phyloP scores from a whole-genome alignment of 2,329 filamentous ascomycete species.

The Colletotrichum sp. region DNA sequence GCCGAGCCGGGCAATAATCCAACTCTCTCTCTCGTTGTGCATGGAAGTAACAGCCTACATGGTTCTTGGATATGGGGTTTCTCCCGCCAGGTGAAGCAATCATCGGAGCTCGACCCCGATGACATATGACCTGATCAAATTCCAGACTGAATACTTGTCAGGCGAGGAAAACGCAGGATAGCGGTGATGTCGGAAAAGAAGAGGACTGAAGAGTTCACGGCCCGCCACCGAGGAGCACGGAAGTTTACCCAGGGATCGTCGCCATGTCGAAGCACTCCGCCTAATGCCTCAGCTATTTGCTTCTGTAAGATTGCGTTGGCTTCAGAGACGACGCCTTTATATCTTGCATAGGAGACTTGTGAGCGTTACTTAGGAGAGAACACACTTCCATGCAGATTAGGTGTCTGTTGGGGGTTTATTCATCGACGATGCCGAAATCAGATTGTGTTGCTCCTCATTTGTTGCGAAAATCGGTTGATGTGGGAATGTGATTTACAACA shows the following conservation, averaged over 20 bases:
- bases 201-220: background rate
- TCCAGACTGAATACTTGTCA: background rate
- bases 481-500: no score
- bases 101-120: no score
- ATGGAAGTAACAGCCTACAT: no score
- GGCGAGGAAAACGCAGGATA: background rate
- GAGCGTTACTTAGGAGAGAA: rapidly evolving
- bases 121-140: no score
- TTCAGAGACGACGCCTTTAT: background rate
- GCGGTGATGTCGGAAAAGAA: rapidly evolving
- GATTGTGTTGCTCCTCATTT: no score
- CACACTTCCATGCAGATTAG: rapidly evolving
- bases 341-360: background rate
- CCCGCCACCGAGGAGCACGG: background rate
- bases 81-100: rapidly evolving
- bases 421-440: background rate
- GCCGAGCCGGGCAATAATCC: no score
- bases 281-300: no score
- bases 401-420: background rate
- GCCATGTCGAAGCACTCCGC: background rate
- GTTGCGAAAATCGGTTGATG: background rate
- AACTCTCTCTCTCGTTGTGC: no score
- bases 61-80: background rate
- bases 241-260: background rate
- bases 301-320: background rate